Conservation (phyloP, 352 stramenopile genomes). For the Pythium sukuiense region DNA sequence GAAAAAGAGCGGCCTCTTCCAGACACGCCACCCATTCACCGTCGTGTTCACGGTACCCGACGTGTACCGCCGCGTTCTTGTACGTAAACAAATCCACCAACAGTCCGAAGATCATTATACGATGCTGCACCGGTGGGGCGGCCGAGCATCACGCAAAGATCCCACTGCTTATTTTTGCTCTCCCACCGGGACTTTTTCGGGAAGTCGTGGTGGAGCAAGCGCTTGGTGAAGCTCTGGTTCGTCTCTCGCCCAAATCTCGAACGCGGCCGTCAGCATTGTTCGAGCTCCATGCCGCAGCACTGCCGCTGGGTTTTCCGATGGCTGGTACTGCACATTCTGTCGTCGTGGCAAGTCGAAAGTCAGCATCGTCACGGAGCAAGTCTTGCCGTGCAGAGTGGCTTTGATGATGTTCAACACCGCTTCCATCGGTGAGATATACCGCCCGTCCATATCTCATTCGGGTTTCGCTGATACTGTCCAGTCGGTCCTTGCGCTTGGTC, state of each 20-base stretch:
- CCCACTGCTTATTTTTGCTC: neutral
- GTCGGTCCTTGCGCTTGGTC: no score
- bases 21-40: conserved; percentile 27
- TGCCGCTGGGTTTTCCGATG: neutral
- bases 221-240: neutral
- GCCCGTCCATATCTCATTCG: neutral
- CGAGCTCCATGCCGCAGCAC: neutral
- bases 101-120: conserved; percentile 24
- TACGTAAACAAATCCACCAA: conserved; percentile 22
- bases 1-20: conserved; percentile 9
- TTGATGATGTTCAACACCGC: neutral
- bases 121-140: conserved; percentile 22
- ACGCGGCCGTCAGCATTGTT: neutral
- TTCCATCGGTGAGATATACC: neutral
- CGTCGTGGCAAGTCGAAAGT: neutral
- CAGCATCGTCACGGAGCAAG: neutral
- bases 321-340: neutral
- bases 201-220: neutral
- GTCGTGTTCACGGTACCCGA: conserved; percentile 28
- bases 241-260: neutral
- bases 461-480: neutral
- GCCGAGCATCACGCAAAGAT: conserved; percentile 25
- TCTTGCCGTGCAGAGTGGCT: neutral
- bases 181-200: neutral
- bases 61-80: neutral